Base-by-base conservation (phyloP, 2,329 filamentous ascomycete species). In the Coleophoma cylindrospora region DNA sequence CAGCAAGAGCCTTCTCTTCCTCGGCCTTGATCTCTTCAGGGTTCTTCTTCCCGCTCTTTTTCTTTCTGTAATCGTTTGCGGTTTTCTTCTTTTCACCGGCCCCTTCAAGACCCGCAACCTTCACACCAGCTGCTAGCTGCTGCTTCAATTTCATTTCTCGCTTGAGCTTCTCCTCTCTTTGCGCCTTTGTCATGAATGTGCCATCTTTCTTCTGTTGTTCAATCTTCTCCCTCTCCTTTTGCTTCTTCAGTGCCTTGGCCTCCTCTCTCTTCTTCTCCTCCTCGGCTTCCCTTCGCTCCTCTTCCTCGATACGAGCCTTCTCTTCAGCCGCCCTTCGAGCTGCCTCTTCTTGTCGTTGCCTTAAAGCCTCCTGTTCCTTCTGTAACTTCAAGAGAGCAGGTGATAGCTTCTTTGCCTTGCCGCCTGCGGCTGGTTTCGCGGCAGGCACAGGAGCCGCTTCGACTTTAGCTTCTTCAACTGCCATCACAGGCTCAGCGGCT, bases 381-480 rank as follows among this genome's bases (percentile, higher is more conserved):
- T 92, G 88, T 33, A 95, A 73, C 41, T 84, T 74, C 45, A 81
- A 77, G 43, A 95, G 76, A 49, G 85, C 84, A 49, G 88, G 75
- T 12, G 88, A 87, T 15, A 97, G 61, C 75, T 97, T 99, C 82
- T 95, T 97, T 64, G 85, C 86, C 76, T 96, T 96, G 41, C 81
- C 84, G 27, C 78, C 73, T 36, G 69, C 72, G 38, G 69, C 74
- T 12, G 72, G 64, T 19, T 71, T 69, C 3, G 72, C 58, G 4
- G 69, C 63, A 6, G 70, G 57, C 14, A 72, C 62, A 6, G 70
- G 57, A 14, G 72, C 62, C 33, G 72, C 65, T 34, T 70, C 71
- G 13, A 73, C 69, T 68, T 81, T 74, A 64, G 76, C 69, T 46
- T 74, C 71, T 10, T 67, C 66, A 15, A 69, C 74, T 27, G 79